Evolutionary conservation across 2,329 filamentous ascomycete species (phyloP).

Genomic region (Aureobasidium subglaciale): DNA sequence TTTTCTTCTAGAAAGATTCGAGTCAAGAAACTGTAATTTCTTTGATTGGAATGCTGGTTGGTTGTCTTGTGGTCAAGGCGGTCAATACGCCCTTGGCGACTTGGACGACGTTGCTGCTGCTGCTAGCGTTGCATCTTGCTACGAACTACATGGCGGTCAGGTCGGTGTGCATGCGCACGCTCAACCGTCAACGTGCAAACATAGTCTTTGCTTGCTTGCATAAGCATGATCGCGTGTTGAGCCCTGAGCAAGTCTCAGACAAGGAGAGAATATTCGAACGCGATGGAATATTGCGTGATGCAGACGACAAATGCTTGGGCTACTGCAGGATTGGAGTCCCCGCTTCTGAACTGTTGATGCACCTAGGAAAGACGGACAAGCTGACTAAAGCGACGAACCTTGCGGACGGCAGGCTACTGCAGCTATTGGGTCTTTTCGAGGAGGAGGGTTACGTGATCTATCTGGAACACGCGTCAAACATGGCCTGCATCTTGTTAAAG

Average conservation of each 20-base stretch:
- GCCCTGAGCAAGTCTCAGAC: slow-evolving; percentile 56
- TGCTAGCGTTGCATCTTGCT: slow-evolving; percentile 69
- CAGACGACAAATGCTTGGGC: slow-evolving; percentile 41
- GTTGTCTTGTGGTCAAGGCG: slow-evolving; percentile 70
- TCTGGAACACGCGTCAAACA: slow-evolving; percentile 34
- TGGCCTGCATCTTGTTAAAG: slow-evolving; percentile 56
- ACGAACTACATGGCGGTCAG: slow-evolving; percentile 84
- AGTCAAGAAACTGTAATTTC: slow-evolving; percentile 93
- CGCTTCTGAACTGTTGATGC: slow-evolving; percentile 22
- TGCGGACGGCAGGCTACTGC: slow-evolving; percentile 30
- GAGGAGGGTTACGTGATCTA: slow-evolving; percentile 56
- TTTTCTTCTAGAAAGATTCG: slow-evolving; percentile 62
- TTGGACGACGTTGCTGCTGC: slow-evolving; percentile 62
- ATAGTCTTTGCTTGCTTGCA: slow-evolving; percentile 57
- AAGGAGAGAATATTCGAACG: slow-evolving; percentile 53
- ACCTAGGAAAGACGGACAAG: slow-evolving; percentile 23
- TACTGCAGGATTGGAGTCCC: slow-evolving; percentile 46
- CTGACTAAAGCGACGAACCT: slow-evolving; percentile 21
- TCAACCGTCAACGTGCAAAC: slow-evolving; percentile 81
- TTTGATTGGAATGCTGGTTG: slow-evolving; percentile 77
- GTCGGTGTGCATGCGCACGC: slow-evolving; percentile 70
- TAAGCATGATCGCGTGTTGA: slow-evolving; percentile 30
- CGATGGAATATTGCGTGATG: slow-evolving; percentile 59
- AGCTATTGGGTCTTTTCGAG: slow-evolving; percentile 45
- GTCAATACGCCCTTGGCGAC: slow-evolving; percentile 66